Percentiles rank a stretch among this genome's conserved stretches.
These are phyloP conservation scores for Dryas octopetala DNA, from an alignment of 306 rosid species.

Conservation along the genomic window DNA sequence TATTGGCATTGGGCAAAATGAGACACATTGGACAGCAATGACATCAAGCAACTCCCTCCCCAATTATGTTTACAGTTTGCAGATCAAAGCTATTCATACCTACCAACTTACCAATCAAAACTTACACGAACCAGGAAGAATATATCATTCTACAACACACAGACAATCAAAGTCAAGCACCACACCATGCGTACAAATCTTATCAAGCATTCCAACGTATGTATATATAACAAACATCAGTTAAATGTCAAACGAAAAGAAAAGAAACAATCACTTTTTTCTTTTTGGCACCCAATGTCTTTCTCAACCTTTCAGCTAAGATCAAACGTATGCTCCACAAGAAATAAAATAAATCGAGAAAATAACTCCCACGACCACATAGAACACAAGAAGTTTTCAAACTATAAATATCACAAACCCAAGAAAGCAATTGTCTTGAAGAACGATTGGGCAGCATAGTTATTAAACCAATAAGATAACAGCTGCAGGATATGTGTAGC, in stretches of 20 bases:
- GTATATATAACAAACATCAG: too few species aligned
- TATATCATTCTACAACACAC: not conserved
- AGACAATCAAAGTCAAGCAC: not conserved
- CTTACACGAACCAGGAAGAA: not conserved
- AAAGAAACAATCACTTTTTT: not conserved
- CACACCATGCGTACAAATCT: not conserved
- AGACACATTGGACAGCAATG: not conserved
- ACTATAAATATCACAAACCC: slow-evolving; percentile 28
- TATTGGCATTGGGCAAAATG: not conserved
- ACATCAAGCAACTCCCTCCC: slow-evolving; percentile 10
- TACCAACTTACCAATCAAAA: not conserved
- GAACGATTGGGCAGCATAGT: slow-evolving; percentile 14
- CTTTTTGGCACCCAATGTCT: not conserved
- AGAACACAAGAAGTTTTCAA: slow-evolving; percentile 12
- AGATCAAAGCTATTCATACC: slow-evolving; percentile 1
- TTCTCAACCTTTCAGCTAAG: not conserved
- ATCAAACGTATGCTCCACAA: not conserved
- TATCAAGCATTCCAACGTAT: not conserved
- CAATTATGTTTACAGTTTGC: not conserved
- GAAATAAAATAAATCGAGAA: slow-evolving; percentile 6
- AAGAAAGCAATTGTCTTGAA: slow-evolving; percentile 27
- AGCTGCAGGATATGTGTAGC: slow-evolving; percentile 22
- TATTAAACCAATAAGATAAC: slow-evolving; percentile 26
- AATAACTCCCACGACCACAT: slow-evolving; percentile 4
- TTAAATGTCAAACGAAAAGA: not conserved